Base-by-base conservation (phyloP, 495 filamentous ascomycete genomes). In the Xylaria palmicola region DNA sequence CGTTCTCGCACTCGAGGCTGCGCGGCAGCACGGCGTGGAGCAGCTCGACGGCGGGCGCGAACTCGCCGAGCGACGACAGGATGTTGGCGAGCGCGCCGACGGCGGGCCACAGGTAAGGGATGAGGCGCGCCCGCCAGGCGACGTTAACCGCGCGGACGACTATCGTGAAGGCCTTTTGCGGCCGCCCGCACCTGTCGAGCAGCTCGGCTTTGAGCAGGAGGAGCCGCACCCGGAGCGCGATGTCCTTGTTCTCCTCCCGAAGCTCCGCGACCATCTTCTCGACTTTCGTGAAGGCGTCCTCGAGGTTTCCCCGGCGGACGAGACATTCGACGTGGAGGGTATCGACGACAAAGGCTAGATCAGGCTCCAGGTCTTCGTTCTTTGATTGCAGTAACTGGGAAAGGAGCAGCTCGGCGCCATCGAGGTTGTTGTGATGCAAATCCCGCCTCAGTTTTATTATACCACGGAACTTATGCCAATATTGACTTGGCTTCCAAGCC, bases 81-180 rank as follows among this genome's bases (percentile, higher is more conserved):
- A 96, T 85, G 15, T 79, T 83, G 7, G 86, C 81, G 1, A 97
- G 71, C 2, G 83, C 81, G 29, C 85, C 85, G 30, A 95, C 81
- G 0, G 92, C 87, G 62, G 88, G 85, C 86, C 92, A 96, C 17
- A 97, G 80, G 34, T 81, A 82, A 2, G 89, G 82, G 19, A 96
- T 76, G 15, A 97, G 76, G 7, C 86, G 79, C 1, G 89, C 83
- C 39, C 87, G 81, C 79, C 88, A 85, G 1, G 92, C 87, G 32
- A 91, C 86, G 68, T 80, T 87, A 2, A 90, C 90, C 2, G 93
- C 94, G 20, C 90, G 82, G 67, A 97, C 79, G 19, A 87, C 88
- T 17, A 96, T 79, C 4, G 89, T 91, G 68, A 97, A 94, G 1
- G 90, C 94, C 63, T 87, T 88, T 59, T 92, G 86, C 0, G 92